Percentiles rank a stretch among this genome's conserved stretches.
Conservation (phyloP, 2,329 filamentous ascomycete genomes). For the Pseudocercospora pini-densiflorae region DNA sequence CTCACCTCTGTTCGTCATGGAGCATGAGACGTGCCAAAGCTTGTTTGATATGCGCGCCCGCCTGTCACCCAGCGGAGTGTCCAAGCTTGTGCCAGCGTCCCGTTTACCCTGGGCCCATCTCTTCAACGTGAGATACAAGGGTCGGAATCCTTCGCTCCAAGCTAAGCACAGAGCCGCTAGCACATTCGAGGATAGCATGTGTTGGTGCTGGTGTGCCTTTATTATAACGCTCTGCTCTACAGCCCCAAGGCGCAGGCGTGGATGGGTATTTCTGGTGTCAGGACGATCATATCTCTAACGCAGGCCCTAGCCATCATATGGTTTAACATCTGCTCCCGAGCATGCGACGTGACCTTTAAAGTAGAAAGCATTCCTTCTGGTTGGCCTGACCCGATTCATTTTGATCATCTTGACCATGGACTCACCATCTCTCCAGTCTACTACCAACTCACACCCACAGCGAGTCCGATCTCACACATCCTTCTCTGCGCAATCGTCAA, state of each 20-base stretch:
- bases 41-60: conserved; percentile 20
- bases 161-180: conserved; percentile 32
- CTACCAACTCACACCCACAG: conserved; percentile 23
- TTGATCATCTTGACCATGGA: conserved; percentile 35
- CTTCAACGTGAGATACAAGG: conserved; percentile 26
- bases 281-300: conserved; percentile 32
- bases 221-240: conserved; percentile 27
- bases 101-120: conserved; percentile 20
- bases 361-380: conserved; percentile 25
- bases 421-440: conserved; percentile 39
- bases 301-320: conserved; percentile 30
- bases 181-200: conserved; percentile 25
- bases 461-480: conserved; percentile 34
- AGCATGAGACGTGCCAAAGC: conserved; percentile 23
- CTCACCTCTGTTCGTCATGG: conserved; percentile 15
- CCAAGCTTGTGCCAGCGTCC: conserved; percentile 24
- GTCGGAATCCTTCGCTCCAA: conserved; percentile 29
- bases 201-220: conserved; percentile 36
- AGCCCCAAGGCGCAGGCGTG: conserved; percentile 31
- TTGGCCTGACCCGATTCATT: conserved; percentile 29
- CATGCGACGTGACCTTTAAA: conserved; percentile 25
- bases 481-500: conserved; percentile 29
- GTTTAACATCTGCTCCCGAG: conserved; percentile 19
- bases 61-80: conserved; percentile 17
- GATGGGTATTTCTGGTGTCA: conserved; percentile 22